Percentiles rank a stretch among this genome's conserved stretches.
Conservation (phyloP, 768 basidiomycete genomes). For the Fistulinella prunicolor region DNA sequence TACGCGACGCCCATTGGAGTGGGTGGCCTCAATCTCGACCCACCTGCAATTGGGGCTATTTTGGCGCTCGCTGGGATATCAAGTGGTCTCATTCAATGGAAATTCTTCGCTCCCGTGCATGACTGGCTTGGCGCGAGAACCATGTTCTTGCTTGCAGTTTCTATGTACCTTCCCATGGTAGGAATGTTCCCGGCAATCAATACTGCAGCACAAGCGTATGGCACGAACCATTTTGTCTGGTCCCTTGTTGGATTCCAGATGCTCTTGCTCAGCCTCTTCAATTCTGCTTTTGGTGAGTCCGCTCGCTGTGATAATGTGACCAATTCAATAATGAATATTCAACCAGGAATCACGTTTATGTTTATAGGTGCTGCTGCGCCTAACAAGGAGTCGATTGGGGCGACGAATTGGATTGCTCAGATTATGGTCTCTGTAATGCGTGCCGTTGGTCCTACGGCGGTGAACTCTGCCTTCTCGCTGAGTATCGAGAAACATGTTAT, state of each 20-base stretch:
- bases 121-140: slow-evolving; percentile 57
- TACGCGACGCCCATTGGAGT: slow-evolving; percentile 30
- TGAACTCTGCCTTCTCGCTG: slow-evolving; percentile 28
- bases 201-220: slow-evolving; percentile 34
- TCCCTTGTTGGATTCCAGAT: slow-evolving; percentile 48
- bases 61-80: slow-evolving; percentile 25
- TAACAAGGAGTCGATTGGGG: slow-evolving; percentile 66
- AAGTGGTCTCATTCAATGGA: slow-evolving; percentile 49
- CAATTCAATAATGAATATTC: neutral
- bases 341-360: slow-evolving; percentile 63
- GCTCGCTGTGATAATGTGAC: neutral
- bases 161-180: slow-evolving; percentile 46
- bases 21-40: slow-evolving; percentile 27
- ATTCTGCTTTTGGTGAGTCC: slow-evolving; percentile 53
- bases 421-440: slow-evolving; percentile 29
- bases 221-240: slow-evolving; percentile 47
- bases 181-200: slow-evolving; percentile 44
- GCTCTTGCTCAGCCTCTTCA: slow-evolving; percentile 41
- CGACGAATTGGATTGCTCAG: slow-evolving; percentile 57
- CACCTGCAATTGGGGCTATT: slow-evolving; percentile 32
- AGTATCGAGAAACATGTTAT: slow-evolving; percentile 37
- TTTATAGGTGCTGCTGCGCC: slow-evolving; percentile 64
- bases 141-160: slow-evolving; percentile 49
- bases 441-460: slow-evolving; percentile 25
- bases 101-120: slow-evolving; percentile 58